Conservation (phyloP, 2,329 filamentous ascomycete genomes). For the Aspergillus neotritici region DNA sequence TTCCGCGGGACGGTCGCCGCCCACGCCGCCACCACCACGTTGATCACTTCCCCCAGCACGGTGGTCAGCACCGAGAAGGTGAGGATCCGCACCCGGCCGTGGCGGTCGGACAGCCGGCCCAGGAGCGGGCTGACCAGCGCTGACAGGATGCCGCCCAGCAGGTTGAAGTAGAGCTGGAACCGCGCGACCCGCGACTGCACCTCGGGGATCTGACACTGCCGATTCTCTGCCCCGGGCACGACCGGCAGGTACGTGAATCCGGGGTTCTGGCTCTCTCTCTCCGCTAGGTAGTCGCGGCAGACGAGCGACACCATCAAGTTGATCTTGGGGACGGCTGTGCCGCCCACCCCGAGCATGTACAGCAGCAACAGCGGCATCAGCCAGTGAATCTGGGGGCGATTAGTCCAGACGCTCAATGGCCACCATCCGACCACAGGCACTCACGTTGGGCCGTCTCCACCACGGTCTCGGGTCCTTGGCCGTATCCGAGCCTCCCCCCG, state of each 20-base stretch:
- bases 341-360: constrained; percentile 81
- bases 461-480: neutral
- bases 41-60: constrained; percentile 67
- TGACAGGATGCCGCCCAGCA: constrained; percentile 70
- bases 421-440: constrained; percentile 11
- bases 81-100: constrained; percentile 71
- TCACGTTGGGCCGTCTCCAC: constrained; percentile 49
- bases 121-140: constrained; percentile 77
- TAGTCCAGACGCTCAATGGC: neutral
- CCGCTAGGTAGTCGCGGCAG: constrained; percentile 74
- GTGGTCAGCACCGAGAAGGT: constrained; percentile 69
- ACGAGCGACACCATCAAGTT: constrained; percentile 81
- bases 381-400: constrained; percentile 63
- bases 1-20: constrained; percentile 69
- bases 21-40: constrained; percentile 69
- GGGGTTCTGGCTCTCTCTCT: constrained; percentile 56
- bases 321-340: constrained; percentile 76
- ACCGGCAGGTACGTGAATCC: constrained; percentile 58
- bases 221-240: constrained; percentile 63
- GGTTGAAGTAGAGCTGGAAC: constrained; percentile 70
- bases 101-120: constrained; percentile 78
- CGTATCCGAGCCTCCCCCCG: neutral
- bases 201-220: constrained; percentile 72
- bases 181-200: constrained; percentile 71
- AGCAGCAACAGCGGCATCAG: constrained; percentile 73